Evolutionary conservation across 2,329 filamentous ascomycete species (phyloP).

Genomic region (Trichothecium roseum): DNA sequence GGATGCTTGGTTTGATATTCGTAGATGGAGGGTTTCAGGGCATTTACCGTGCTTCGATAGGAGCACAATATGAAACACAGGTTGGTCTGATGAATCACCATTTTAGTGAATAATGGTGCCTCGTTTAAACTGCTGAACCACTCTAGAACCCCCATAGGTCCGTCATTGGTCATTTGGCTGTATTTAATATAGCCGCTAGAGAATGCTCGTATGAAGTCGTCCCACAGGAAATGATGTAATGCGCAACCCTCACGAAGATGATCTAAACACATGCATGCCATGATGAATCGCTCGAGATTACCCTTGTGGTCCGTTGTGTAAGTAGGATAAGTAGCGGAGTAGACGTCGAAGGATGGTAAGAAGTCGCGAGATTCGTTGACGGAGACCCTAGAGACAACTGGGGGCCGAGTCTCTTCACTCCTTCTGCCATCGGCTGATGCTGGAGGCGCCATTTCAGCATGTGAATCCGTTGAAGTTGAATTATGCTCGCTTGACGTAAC

Average conservation of each 20-base stretch:
- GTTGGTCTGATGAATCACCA: slow-evolving; percentile 24
- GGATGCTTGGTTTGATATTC: no score
- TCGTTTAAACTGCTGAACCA: slow-evolving; percentile 27
- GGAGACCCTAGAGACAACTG: no score
- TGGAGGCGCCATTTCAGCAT: no score
- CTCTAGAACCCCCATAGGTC: slow-evolving; percentile 25
- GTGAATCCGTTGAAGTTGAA: no score
- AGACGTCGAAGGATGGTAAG: slow-evolving; percentile 16
- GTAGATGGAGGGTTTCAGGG: no score
- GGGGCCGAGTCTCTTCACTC: no score
- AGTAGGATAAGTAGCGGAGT: slow-evolving; percentile 30
- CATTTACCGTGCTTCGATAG: slow-evolving; percentile 20
- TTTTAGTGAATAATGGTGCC: slow-evolving; percentile 16
- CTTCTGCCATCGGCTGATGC: no score
- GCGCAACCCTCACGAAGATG: slow-evolving; percentile 20
- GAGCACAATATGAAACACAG: slow-evolving; percentile 20
- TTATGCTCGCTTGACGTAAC: no score
- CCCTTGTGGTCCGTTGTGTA: slow-evolving; percentile 29
- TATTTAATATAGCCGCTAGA: slow-evolving; percentile 31
- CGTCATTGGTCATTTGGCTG: slow-evolving; percentile 16
- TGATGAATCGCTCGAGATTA: slow-evolving; percentile 29
- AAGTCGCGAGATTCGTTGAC: slow-evolving; percentile 10
- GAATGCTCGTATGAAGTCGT: slow-evolving; percentile 41
- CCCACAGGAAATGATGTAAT: slow-evolving; percentile 34
- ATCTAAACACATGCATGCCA: slow-evolving; percentile 31